Evolutionary conservation across 495 filamentous ascomycete genomes (phyloP), one percentile per base, ranked within the genome.

Genomic region (Lophium mytilinum): DNA sequence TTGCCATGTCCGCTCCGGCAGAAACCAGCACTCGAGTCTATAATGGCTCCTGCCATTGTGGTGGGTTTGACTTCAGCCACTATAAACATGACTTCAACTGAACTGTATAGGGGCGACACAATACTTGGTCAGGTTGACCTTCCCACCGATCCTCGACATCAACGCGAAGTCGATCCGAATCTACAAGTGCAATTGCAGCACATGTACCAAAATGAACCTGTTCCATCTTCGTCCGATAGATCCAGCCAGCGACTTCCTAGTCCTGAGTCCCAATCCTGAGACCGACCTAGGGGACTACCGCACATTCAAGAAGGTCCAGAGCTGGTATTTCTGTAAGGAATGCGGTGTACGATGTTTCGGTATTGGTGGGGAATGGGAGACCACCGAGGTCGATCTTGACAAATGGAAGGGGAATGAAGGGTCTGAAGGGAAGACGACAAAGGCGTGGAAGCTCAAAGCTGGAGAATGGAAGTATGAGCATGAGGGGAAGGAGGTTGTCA

Each of bases 111-210:
- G 24, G 42, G 19, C 41, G 4, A 54, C 58, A 47, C 35, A 61
- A 33, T 66, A 66, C 50, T 39, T 65, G 35, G 48, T 63, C 37
- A 43, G 50, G 2, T 49, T 66, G 12, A 61, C 61, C 9, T 48
- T 66, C 43, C 64, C 64, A 9, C 60, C 60, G 0, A 35, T 11
- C 37, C 37, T 40, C 10, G 43, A 49, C 17, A 35, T 40, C 1
- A 37, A 17, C 10, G 4, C 41, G 14, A 19, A 7, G 46, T 49
- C 10, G 33, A 50, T 61, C 50, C 53, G 55, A 36, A 56, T 67
- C 45, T 61, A 61, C 58, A 67, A 62, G 43, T 67, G 65, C 56
- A 67, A 67, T 41, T 67, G 62, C 62, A 56, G 30, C 42, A 53
- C 53, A 11, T 67, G 65, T 55, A 55, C 59, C 41, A 67, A 67